Percentiles rank a stretch among this genome's conserved stretches.
These are phyloP conservation scores for Boletus nobilissimus DNA, from an alignment of 1,284 basidiomycete species.

Conservation along the genomic window DNA sequence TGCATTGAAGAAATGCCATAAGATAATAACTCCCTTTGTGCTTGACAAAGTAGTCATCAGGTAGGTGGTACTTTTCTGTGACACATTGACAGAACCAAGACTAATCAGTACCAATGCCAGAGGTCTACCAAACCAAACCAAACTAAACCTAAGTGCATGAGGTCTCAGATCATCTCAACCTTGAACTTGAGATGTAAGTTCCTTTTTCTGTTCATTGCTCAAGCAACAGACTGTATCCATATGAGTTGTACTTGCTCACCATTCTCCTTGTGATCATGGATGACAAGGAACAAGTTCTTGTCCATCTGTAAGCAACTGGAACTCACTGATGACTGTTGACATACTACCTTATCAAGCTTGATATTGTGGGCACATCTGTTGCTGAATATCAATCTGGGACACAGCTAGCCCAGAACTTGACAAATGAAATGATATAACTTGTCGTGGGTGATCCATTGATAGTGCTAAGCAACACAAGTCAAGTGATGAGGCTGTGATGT, in stretches of 20 bases:
- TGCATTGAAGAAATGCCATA: too few species aligned
- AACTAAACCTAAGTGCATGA: too few species aligned
- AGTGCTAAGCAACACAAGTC: conserved; percentile 50
- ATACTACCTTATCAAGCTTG: conserved; percentile 60
- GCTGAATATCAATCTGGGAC: conserved; percentile 68
- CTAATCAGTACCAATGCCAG: too few species aligned
- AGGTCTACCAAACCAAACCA: too few species aligned
- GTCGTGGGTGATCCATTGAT: conserved; percentile 60
- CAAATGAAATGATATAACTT: conserved; percentile 64
- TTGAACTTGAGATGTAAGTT: not conserved
- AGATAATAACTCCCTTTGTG: too few species aligned
- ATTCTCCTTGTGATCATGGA: conserved; percentile 64
- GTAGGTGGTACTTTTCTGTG: too few species aligned
- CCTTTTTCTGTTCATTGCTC: not conserved
- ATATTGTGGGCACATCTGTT: conserved; percentile 70
- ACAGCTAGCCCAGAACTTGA: conserved; percentile 61
- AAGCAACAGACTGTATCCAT: conserved; percentile 34
- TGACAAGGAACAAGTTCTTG: conserved; percentile 69
- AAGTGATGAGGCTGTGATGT: too few species aligned
- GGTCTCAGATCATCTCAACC: too few species aligned
- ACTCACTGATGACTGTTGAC: not conserved
- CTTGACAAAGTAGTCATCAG: too few species aligned
- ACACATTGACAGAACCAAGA: too few species aligned
- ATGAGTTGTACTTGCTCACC: conserved; percentile 69
- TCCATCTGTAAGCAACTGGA: not conserved